Percentiles rank a stretch among this genome's conserved stretches.
These are phyloP conservation scores for Phyllosticta paracitricarpa DNA, from an alignment of 2,329 filamentous ascomycete species.

Conservation along the genomic window DNA sequence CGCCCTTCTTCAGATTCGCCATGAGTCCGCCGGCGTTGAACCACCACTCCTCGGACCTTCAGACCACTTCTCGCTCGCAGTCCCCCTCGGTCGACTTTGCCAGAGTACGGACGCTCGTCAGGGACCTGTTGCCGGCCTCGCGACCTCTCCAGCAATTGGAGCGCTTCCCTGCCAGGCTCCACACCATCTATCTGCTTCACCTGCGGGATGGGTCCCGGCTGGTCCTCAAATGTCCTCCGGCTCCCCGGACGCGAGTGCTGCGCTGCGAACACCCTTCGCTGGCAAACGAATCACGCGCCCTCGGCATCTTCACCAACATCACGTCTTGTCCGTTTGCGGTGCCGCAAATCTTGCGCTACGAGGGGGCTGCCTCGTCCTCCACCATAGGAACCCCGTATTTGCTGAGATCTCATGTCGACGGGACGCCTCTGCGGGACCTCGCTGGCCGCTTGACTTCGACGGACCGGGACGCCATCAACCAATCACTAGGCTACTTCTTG, in stretches of 20 bases:
- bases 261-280: slow-evolving; percentile 34
- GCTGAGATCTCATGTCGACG: slow-evolving; percentile 24
- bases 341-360: slow-evolving; percentile 31
- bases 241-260: slow-evolving; percentile 28
- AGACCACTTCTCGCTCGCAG: slow-evolving; percentile 1
- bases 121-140: slow-evolving; percentile 22
- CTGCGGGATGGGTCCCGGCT: slow-evolving; percentile 30
- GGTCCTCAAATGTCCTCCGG: slow-evolving; percentile 32
- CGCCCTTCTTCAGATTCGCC: slow-evolving; percentile 20
- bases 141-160: slow-evolving; percentile 25
- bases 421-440: slow-evolving; percentile 24
- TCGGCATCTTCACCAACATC: slow-evolving; percentile 20
- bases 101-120: slow-evolving; percentile 26
- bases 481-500: slow-evolving; percentile 30
- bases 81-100: slow-evolving; percentile 17
- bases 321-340: slow-evolving; percentile 20
- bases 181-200: slow-evolving; percentile 33
- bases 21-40: slow-evolving; percentile 22
- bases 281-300: slow-evolving; percentile 28
- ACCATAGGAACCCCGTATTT: slow-evolving; percentile 24
- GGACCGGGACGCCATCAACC: slow-evolving; percentile 30
- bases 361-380: slow-evolving; percentile 13
- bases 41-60: neutral
- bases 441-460: slow-evolving; percentile 22
- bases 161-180: slow-evolving; percentile 24